A percentile compares a stretch with the other conserved stretches of the same genome.
phyloP scores from a whole-genome alignment of 108 stramenopile species.

The Parmales sp. region DNA sequence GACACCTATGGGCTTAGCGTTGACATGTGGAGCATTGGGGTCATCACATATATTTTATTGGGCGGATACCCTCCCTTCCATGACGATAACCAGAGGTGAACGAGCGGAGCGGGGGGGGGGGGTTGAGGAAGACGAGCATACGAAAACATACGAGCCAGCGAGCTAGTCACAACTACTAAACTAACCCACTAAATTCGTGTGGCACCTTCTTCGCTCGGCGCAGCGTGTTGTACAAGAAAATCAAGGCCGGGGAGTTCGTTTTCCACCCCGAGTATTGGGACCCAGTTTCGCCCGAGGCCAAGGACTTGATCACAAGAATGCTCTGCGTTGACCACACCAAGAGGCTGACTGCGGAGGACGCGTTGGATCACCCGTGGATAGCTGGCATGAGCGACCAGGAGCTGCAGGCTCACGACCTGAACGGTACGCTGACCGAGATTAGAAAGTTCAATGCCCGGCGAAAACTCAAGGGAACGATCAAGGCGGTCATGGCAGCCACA shows the following conservation, averaged over 20 bases:
- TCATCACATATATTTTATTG: constrained; percentile 82
- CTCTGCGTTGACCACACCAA: constrained; percentile 45
- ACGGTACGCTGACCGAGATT: constrained; percentile 42
- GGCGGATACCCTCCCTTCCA: constrained; percentile 85
- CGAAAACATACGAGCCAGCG: too few species aligned
- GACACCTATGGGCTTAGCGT: constrained; percentile 70
- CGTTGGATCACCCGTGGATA: constrained; percentile 68
- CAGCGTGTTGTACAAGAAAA: constrained; percentile 35
- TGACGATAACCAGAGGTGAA: constrained; percentile 51
- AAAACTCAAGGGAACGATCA: constrained; percentile 54
- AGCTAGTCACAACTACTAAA: too few species aligned
- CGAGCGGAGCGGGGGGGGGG: too few species aligned
- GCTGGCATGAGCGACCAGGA: background rate
- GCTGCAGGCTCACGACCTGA: constrained; percentile 33
- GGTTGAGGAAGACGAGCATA: too few species aligned
- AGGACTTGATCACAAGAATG: constrained; percentile 39
- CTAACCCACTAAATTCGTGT: too few species aligned
- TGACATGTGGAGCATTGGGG: constrained; percentile 92
- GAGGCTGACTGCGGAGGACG: constrained; percentile 56
- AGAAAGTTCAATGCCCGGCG: constrained; percentile 58
- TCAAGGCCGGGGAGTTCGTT: constrained; percentile 28
- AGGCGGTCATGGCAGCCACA: constrained; percentile 19
- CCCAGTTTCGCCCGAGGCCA: constrained; percentile 40
- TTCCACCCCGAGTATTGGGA: constrained; percentile 49
- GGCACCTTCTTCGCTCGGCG: too few species aligned